Evolutionary conservation across 2,329 filamentous ascomycete genomes (phyloP), one percentile per base, ranked within the genome.

Genomic region (Cryphonectria nitschkei): DNA sequence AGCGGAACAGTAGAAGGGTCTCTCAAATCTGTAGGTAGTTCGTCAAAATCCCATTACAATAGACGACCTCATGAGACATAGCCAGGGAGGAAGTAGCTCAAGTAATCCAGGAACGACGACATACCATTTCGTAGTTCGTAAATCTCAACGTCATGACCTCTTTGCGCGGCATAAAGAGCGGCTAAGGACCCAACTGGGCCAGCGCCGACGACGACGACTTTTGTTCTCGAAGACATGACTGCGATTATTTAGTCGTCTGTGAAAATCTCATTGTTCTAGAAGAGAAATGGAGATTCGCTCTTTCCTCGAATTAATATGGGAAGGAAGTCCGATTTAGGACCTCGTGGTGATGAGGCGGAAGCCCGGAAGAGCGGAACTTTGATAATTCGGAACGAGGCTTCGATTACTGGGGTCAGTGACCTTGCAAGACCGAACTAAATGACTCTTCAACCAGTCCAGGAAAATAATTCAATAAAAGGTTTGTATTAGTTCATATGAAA

Each of bases 141-240:
- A 65, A 99, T 87, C 80, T 98, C 94, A 43, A 99, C 96, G 77
- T 95, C 85, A 80, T 97, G 90, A 60, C 95, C 96, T 79, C 95
- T 87, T 75, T 92, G 88, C 3, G 96, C 95, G 68, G 96, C 95
- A 83, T 98, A 99, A 7, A 99, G 84, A 60, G 94, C 96, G 34
- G 96, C 95, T 58, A 99, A 84, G 14, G 95, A 93, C 54, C 96
- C 96, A 9, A 99, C 96, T 0, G 96, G 96, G 1, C 96, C 96
- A 68, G 95, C 96, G 68, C 96, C 96, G 65, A 99, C 91, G 63
- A 99, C 87, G 29, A 97, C 87, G 69, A 92, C 89, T 81, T 93
- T 96, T 76, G 69, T 70, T 63, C 69, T 69, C 62, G 71, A 71
- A 29, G 71, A 64, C 71, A 73, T 73, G 56, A 50, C 67, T 39